These are phyloP conservation scores for Erodium moschatum DNA, from an alignment of 441 rosid genomes.

Conservation along the genomic window DNA sequence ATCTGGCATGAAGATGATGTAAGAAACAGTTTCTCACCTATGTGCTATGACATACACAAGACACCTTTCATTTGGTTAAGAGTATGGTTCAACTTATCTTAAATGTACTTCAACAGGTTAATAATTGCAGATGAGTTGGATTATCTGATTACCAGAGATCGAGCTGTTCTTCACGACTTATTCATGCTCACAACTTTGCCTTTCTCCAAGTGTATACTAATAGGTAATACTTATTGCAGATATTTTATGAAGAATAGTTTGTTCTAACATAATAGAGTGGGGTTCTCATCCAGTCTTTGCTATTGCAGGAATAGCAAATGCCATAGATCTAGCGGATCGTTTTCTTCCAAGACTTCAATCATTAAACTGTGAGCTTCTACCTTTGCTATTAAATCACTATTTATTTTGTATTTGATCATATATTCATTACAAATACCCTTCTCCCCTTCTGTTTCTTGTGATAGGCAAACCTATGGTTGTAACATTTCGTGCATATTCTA, in stretches of 20 bases:
- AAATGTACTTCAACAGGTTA: conserved; percentile 34
- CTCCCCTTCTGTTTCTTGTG: conserved; percentile 11
- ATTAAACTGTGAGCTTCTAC: conserved; percentile 50
- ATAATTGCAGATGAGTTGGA: conserved; percentile 82
- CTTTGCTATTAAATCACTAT: conserved; percentile 8
- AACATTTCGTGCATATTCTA: conserved; percentile 72
- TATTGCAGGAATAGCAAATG: conserved; percentile 73
- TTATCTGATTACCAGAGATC: conserved; percentile 71
- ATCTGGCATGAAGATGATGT: conserved; percentile 56
- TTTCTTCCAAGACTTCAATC: conserved; percentile 76
- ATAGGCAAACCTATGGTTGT: conserved; percentile 75
- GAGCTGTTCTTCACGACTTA: conserved; percentile 80
- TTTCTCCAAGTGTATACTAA: conserved; percentile 61
- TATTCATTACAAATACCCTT: background rate
- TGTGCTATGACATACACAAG: background rate
- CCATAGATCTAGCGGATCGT: conserved; percentile 71
- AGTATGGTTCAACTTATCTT: conserved; percentile 6
- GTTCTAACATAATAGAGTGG: background rate
- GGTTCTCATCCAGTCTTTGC: background rate
- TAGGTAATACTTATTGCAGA: conserved; percentile 37
- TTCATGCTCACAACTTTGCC: conserved; percentile 84
- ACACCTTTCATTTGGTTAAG: background rate
- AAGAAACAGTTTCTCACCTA: conserved; percentile 21
- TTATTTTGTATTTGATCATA: background rate
- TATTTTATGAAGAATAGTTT: background rate